A percentile compares a stretch with the other conserved stretches of the same genome.
Conservation (phyloP, 805 yeast species). For the Lipomyces mesembrius region DNA sequence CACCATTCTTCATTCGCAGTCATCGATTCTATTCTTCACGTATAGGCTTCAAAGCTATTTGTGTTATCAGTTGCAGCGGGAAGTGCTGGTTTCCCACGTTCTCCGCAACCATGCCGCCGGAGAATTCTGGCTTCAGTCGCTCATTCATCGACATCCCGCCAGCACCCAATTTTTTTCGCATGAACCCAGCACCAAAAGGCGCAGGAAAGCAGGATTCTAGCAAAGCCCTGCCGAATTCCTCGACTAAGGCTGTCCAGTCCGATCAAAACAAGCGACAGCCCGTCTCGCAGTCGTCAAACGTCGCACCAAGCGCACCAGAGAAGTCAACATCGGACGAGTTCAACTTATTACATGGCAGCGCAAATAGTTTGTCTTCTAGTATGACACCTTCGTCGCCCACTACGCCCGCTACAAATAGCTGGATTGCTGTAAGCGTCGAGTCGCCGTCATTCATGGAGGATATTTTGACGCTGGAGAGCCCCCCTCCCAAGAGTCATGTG, state of each 20-base stretch:
- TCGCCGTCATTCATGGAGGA: constrained; percentile 11
- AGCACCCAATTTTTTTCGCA: background rate
- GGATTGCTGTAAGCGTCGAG: constrained; percentile 10
- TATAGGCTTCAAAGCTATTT: background rate
- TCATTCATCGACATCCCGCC: background rate
- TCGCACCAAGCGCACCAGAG: background rate
- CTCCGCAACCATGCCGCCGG: constrained; percentile 1
- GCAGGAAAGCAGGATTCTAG: background rate
- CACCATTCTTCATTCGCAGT: background rate
- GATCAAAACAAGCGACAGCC: background rate
- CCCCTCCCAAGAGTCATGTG: background rate
- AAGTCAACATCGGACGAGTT: background rate
- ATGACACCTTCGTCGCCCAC: constrained; percentile 7
- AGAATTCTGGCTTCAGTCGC: background rate
- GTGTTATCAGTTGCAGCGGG: background rate
- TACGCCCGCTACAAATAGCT: constrained; percentile 8
- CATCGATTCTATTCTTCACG: background rate
- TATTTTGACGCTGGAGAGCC: constrained; percentile 10
- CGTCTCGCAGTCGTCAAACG: background rate
- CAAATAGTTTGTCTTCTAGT: background rate
- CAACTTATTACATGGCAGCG: background rate
- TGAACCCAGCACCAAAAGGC: constrained; percentile 2
- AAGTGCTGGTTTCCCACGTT: background rate
- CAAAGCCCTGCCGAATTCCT: background rate
- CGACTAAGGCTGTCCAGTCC: background rate